Evolutionary conservation across 202 grass and related monocot genomes (phyloP), one percentile per base, ranked within the genome.

Genomic region (Dendrocalamus latiflorus): DNA sequence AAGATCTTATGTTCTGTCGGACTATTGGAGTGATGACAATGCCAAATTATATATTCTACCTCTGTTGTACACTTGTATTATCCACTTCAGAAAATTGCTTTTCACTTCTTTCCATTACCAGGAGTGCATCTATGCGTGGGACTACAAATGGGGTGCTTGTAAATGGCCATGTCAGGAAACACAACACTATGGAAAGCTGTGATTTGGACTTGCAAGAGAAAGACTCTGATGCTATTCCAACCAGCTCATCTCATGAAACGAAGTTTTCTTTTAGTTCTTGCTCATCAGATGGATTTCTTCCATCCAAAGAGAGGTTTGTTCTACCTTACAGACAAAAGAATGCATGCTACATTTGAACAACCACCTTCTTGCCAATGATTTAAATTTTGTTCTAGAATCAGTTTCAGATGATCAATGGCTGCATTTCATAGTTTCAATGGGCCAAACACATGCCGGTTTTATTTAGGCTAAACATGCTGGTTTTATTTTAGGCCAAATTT

Each of bases 241-340:
- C 51, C 48, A 86, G 58, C 43, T 76, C 74, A 39, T 77, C 38
- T 66, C 75, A 86, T 54, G 92, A 94, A 83, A 87, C 58, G 57
- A 94, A 85, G 60, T 79, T 84, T 86, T 90, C 92, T 86, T 80
- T 81, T 33, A 90, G 85, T 90, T 91, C 85, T 48, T 83, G 81
- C 58, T 91, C 87, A 38, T 91, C 87, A 69, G 92, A 90, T 88
- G 85, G 85, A 69, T 25, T 85, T 64, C 22, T 83, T 74, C 75
- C 87, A 45, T 80, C 87, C 73, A 94, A 86, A 90, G 87, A 87
- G 53, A 90, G 89, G 92, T 94, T 81, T 25, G 81, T 64, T 58
- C 43, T 51, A 38, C 68, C 56, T 72, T 64, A 56, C 16, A 87
- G 20, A 41, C 13, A 30, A 68, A 72, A 78, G 3, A 81, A 59